Evolutionary conservation across 176 grass and related monocot species (phyloP).

Genomic region (Carex myosuroides): DNA sequence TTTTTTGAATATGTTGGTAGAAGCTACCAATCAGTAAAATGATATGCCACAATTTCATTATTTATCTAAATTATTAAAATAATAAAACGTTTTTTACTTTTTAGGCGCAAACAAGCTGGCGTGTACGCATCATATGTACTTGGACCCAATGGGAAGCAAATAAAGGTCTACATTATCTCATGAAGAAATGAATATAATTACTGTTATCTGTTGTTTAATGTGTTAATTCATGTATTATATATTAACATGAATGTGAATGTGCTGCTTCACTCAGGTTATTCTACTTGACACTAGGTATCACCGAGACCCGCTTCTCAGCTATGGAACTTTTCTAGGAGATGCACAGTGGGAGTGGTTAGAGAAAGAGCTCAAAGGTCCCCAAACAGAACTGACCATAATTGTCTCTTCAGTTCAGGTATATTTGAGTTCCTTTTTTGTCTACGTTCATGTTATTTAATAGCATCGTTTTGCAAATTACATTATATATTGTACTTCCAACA

Average conservation of each 20-base stretch:
- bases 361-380: slow-evolving; percentile 64
- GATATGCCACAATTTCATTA: background rate
- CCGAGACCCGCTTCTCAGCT: slow-evolving; percentile 69
- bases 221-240: background rate
- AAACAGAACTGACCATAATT: slow-evolving; percentile 78
- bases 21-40: too few species aligned
- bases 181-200: background rate
- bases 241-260: background rate
- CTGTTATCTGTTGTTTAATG: background rate
- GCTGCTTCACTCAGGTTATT: slow-evolving; percentile 52
- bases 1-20: too few species aligned
- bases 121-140: slow-evolving; percentile 87
- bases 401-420: slow-evolving; percentile 89
- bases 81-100: background rate
- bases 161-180: slow-evolving; percentile 48
- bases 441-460: background rate
- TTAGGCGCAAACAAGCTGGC: slow-evolving; percentile 79
- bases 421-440: slow-evolving; percentile 19
- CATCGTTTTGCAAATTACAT: background rate
- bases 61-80: background rate
- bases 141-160: slow-evolving; percentile 71
- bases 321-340: slow-evolving; percentile 85
- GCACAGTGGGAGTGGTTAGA: slow-evolving; percentile 91
- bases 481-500: background rate
- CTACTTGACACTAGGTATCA: slow-evolving; percentile 96